Conservation (phyloP, 2,329 filamentous ascomycete genomes). For the Neonectria magnoliae region DNA sequence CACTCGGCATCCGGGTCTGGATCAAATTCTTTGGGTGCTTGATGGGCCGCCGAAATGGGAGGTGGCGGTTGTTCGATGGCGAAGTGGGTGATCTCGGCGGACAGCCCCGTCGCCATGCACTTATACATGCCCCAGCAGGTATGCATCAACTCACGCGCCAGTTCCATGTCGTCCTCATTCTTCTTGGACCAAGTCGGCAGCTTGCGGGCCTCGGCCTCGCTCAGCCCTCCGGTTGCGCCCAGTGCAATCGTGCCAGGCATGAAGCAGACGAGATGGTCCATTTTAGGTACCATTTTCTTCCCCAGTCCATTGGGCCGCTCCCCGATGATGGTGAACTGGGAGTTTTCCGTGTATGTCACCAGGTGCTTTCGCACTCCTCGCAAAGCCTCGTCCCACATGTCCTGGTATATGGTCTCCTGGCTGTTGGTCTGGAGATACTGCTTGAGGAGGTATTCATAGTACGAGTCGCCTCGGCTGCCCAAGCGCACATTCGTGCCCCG, state of each 20-base stretch:
- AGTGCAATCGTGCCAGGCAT: conserved; percentile 96
- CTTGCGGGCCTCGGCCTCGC: conserved; percentile 79
- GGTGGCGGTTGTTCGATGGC: conserved; percentile 76
- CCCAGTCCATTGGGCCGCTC: conserved; percentile 82
- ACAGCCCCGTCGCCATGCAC: conserved; percentile 88
- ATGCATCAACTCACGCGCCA: conserved; percentile 91
- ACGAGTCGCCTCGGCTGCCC: conserved; percentile 94
- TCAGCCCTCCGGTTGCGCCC: conserved; percentile 81
- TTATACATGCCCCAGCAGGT: conserved; percentile 99
- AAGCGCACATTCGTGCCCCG: conserved; percentile 86
- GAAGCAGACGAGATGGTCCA: conserved; percentile 99
- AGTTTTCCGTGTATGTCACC: conserved; percentile 84
- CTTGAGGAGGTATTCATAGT: conserved; percentile 99
- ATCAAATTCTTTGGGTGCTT: conserved; percentile 62
- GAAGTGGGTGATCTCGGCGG: conserved; percentile 94
- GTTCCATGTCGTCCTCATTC: conserved; percentile 86
- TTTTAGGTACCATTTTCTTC: conserved; percentile 79
- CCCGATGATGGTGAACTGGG: conserved; percentile 86
- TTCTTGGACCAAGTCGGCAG: conserved; percentile 76
- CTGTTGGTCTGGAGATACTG: conserved; percentile 95
- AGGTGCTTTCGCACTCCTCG: conserved; percentile 90
- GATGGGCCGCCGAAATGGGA: conserved; percentile 60
- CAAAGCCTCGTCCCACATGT: conserved; percentile 92
- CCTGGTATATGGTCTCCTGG: conserved; percentile 84
- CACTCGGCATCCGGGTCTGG: conserved; percentile 68